phyloP scores from a whole-genome alignment of 768 basidiomycete species.

The Kwoniella botswanensis region DNA sequence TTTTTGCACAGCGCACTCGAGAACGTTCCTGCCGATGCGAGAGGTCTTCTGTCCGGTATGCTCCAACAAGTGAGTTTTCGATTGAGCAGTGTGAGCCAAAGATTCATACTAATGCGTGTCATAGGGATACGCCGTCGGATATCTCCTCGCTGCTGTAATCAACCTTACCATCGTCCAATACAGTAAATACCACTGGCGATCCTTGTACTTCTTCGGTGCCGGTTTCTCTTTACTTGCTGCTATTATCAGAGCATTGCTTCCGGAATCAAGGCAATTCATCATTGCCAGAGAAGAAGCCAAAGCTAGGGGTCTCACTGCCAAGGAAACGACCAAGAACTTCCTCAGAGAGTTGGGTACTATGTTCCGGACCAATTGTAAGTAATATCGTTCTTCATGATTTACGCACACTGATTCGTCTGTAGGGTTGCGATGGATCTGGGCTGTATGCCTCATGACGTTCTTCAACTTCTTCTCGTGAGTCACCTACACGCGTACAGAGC shows the following conservation, averaged over 20 bases:
- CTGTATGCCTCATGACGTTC: conserved; percentile 76
- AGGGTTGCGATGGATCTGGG: conserved; percentile 79
- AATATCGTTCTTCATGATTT: background rate
- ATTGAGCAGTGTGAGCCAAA: background rate
- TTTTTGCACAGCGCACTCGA: conserved; percentile 70
- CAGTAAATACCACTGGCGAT: conserved; percentile 66
- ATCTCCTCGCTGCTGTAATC: conserved; percentile 80
- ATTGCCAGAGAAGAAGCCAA: conserved; percentile 63
- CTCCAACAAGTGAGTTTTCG: conserved; percentile 67
- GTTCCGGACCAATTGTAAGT: conserved; percentile 71
- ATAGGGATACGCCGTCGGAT: conserved; percentile 66
- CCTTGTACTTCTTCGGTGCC: conserved; percentile 79
- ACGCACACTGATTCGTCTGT: background rate
- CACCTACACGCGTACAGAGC: background rate
- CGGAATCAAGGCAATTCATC: conserved; percentile 78
- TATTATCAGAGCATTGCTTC: conserved; percentile 67
- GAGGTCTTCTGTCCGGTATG: conserved; percentile 82
- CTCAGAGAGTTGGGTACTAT: conserved; percentile 74
- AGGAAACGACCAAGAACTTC: conserved; percentile 72
- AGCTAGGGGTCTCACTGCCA: conserved; percentile 59
- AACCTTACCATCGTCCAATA: conserved; percentile 66
- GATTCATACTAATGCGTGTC: background rate
- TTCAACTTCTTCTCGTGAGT: conserved; percentile 27
- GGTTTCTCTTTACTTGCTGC: conserved; percentile 76
- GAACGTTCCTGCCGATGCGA: conserved; percentile 81